A percentile compares a stretch with the other conserved stretches of the same genome.
These are phyloP conservation scores for Thielaviopsis populi DNA, from an alignment of 2,329 filamentous ascomycete genomes.

Conservation along the genomic window DNA sequence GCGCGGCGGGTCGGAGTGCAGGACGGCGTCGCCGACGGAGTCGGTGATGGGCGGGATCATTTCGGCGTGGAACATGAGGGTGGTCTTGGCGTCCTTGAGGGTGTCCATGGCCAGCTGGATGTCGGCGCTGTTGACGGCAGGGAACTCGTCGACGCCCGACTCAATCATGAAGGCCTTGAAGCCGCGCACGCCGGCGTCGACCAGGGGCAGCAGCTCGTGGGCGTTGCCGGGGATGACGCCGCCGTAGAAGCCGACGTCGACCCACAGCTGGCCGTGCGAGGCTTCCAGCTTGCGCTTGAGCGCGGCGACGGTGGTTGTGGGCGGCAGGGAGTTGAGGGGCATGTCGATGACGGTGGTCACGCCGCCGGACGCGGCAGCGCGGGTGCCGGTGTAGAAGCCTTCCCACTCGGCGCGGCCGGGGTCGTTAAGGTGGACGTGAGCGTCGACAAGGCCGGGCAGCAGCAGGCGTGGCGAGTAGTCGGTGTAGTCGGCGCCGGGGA, in stretches of 20 bases:
- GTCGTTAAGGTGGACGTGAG: slow-evolving; percentile 95
- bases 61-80: slow-evolving; percentile 97
- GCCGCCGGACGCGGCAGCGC: slow-evolving; percentile 84
- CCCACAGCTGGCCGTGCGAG: slow-evolving; percentile 81
- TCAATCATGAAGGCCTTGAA: slow-evolving; percentile 98
- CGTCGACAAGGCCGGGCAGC: slow-evolving; percentile 84
- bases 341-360: slow-evolving; percentile 97
- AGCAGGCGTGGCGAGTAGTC: slow-evolving; percentile 77
- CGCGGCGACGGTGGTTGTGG: slow-evolving; percentile 74
- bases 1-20: slow-evolving; percentile 51
- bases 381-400: slow-evolving; percentile 87
- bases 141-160: slow-evolving; percentile 93
- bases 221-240: slow-evolving; percentile 86
- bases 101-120: slow-evolving; percentile 66
- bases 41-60: slow-evolving; percentile 82
- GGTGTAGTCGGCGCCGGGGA: slow-evolving; percentile 59
- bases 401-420: slow-evolving; percentile 97
- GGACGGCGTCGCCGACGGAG: slow-evolving; percentile 64
- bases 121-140: slow-evolving; percentile 67
- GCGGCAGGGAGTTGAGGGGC: slow-evolving; percentile 93
- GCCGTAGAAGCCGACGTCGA: slow-evolving; percentile 97
- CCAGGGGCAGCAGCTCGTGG: slow-evolving; percentile 60
- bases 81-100: slow-evolving; percentile 68
- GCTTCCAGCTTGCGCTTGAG: slow-evolving; percentile 76
- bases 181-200: slow-evolving; percentile 74